These are phyloP conservation scores for Vanilla planifolia DNA, from an alignment of 106 monocot species.

Conservation along the genomic window DNA sequence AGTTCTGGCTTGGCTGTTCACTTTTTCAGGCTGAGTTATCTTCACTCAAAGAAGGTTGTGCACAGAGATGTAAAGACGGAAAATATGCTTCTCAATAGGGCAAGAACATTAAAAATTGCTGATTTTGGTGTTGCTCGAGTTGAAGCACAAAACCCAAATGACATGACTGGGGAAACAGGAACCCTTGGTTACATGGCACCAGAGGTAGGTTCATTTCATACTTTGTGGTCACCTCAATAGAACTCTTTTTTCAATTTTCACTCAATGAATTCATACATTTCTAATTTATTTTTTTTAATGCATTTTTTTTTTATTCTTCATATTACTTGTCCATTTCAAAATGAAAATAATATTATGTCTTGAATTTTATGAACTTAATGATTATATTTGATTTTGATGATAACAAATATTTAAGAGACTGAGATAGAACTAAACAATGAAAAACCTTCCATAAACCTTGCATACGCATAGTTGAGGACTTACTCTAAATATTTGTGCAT, in stretches of 20 bases:
- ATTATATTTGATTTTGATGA: no score
- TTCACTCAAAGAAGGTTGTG: constrained; percentile 83
- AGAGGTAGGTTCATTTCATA: constrained; percentile 30
- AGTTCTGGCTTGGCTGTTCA: neutral
- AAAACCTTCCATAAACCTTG: no score
- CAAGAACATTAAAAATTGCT: constrained; percentile 80
- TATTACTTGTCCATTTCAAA: no score
- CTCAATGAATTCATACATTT: neutral
- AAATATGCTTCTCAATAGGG: constrained; percentile 87
- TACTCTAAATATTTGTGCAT: no score
- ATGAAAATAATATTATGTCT: no score
- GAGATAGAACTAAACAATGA: no score
- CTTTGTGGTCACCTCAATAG: neutral
- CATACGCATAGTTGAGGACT: no score
- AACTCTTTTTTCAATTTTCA: neutral
- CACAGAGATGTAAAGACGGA: constrained; percentile 96
- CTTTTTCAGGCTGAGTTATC: constrained; percentile 54
- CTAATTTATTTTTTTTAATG: constrained; percentile 1
- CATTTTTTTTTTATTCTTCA: neutral
- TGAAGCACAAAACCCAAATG: constrained; percentile 86
- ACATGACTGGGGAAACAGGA: constrained; percentile 95
- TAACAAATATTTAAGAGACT: no score
- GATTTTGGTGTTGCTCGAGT: constrained; percentile 94
- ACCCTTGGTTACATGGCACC: constrained; percentile 91
- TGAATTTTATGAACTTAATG: no score